Base-by-base conservation (phyloP, 768 basidiomycete species). In the Glaciozyma martinii region DNA sequence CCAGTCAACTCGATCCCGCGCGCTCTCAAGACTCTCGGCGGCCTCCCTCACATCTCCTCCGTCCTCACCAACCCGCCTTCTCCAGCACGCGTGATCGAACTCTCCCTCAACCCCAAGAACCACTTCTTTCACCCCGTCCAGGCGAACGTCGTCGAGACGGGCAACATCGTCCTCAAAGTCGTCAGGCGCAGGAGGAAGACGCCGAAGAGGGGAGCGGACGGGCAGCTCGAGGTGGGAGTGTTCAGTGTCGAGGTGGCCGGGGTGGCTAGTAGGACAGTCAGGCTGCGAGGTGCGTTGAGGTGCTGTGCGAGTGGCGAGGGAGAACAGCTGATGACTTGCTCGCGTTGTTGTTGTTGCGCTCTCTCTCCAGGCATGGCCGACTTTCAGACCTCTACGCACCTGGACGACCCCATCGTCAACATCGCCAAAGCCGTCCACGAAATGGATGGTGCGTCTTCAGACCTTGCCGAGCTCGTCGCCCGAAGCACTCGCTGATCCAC, bases 101-200 rank as follows among this genome's bases (percentile, higher is more conserved):
- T 95, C 50, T 82, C 82, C 57, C 80, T 94, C 59, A 82, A 85
- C 60, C 84, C 86, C 21, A 33, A 80, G 4, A 86, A 89, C 63
- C 83, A 85, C 1, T 91, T 88, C 72, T 81, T 86, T 1, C 91
- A 94, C 74, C 89, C 90, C 2, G 80, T 95, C 15, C 83, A 85
- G 5, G 93, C 92, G 1, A 86, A 91, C 67, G 81, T 88, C 13
- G 83, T 87, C 44, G 76, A 79, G 23, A 87, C 86, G 57, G 85
- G 84, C 72, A 94, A 90, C 66, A 79, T 98, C n/a, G 75, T 97
- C 5, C 76, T 97, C 50, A 92, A 86, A 75, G 80, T 97, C n/a
- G 83, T 84, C 68, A 86, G 81, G 71, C 80, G 84, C 62, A 67
- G 68, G 61, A 63, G 66, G 56, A 85, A 81, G 71, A 74, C 72